These are phyloP conservation scores for Nakaseomyces kungkrabaensis DNA, from an alignment of 1,139 yeast species.

Conservation along the genomic window DNA sequence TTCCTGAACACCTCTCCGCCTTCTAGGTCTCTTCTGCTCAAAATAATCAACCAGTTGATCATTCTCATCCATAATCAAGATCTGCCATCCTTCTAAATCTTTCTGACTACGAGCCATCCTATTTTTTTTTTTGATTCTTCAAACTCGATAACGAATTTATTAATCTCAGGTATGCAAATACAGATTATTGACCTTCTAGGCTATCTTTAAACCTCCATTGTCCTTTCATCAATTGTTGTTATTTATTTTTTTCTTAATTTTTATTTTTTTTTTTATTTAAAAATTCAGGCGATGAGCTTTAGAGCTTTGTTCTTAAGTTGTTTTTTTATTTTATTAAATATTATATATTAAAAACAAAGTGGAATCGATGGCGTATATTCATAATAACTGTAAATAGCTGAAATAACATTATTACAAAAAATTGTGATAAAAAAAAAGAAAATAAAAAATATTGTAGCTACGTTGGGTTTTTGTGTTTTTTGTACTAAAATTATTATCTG, in stretches of 20 bases:
- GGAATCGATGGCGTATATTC: too few relatives aligned
- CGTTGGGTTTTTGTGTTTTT: too few relatives aligned
- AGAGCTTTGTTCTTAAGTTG: background rate
- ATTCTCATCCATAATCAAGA: slow-evolving; percentile 21
- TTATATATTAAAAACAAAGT: too few relatives aligned
- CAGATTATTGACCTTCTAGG: too few relatives aligned
- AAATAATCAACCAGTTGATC: slow-evolving; percentile 15
- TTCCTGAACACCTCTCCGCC: slow-evolving; percentile 15
- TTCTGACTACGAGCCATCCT: slow-evolving; percentile 22
- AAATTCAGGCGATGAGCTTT: background rate
- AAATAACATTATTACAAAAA: too few relatives aligned
- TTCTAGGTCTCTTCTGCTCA: slow-evolving; percentile 14
- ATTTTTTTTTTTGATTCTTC: background rate
- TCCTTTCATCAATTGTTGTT: background rate
- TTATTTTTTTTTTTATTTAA: background rate
- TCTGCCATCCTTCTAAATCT: slow-evolving; percentile 26
- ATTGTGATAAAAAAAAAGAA: too few relatives aligned
- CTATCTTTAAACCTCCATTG: too few relatives aligned
- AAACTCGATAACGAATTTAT: background rate
- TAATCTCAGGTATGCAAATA: too few relatives aligned
- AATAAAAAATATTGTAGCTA: too few relatives aligned
- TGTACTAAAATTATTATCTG: too few relatives aligned
- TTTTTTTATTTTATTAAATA: background rate
- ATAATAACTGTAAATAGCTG: too few relatives aligned
- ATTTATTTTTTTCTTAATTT: background rate